Base-by-base conservation (phyloP, 2,329 filamentous ascomycete species). In the Myriosclerotinia curreyana region DNA sequence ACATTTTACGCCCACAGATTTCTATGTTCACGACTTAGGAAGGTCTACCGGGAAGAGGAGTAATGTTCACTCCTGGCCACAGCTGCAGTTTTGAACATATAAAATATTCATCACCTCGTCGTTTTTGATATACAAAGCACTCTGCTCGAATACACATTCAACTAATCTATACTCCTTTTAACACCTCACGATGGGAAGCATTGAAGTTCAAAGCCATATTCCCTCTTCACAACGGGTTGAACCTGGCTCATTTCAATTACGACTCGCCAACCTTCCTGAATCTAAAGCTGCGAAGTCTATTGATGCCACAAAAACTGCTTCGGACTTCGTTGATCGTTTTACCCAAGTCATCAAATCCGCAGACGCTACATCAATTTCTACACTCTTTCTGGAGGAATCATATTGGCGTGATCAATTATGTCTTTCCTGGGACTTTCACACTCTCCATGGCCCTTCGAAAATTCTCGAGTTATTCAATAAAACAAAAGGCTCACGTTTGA, bases 381-480 rank as follows among this genome's bases (percentile, higher is more conserved):
- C 68, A 1, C 74, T 83, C 5, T 80, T 85, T 53, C 69, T 77
- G 3, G 68, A 75, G 0, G 75, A 80, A 25, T 80, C 81, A 63
- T 85, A 79, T 73, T 86, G 83, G 84, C 79, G 84, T 11, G 84
- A 87, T 68, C 82, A 85, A 51, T 75, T 87, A 0, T 80, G 79
- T 25, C 71, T 86, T 1, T 79, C 82, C 0, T 87, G 83, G 84
- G 79, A 81, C 49, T 80, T 84, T 53, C 81, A 78, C 63, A 84
- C 81, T 2, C 71, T 83, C 0, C 77, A 82, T n/a, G 78, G 79
- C 0, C 74, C 76, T 0, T 65, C 73, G 15, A 75, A 75, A 49
- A 77, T 79, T 42, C 61, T 64, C 31, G 62, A 69, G 3, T 73
- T 77, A 34, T 67, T 79, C 14, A 56, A 67, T 31, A 56, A 58